Conservation (phyloP, 1,139 yeast genomes). For the Suhomyces chickasaworum region DNA sequence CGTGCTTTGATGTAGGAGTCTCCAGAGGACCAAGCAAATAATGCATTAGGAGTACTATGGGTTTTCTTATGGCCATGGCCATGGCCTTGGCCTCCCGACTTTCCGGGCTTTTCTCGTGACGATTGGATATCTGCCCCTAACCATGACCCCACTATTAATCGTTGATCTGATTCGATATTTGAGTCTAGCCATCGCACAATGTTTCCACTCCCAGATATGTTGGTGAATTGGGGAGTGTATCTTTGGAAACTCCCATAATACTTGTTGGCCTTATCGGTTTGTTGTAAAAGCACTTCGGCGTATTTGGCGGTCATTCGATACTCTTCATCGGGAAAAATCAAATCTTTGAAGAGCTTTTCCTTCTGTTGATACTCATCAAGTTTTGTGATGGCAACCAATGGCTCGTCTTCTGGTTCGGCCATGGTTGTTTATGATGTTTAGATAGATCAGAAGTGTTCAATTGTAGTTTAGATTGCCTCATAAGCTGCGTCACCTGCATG, state of each 20-base stretch:
- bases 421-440: conserved; percentile 4
- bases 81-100: too few species aligned
- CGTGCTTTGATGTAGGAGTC: conserved; percentile 42
- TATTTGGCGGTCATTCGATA: conserved; percentile 19
- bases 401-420: conserved; percentile 1
- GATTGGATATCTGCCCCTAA: conserved; percentile 19
- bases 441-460: too few species aligned
- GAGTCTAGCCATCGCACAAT: conserved; percentile 42
- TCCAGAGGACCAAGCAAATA: conserved; percentile 50
- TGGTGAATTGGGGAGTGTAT: conserved; percentile 38
- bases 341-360: conserved; percentile 4
- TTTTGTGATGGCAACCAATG: conserved; percentile 4
- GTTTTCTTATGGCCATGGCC: conserved; percentile 10
- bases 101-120: not conserved
- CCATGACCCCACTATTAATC: conserved; percentile 35
- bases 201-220: conserved; percentile 16
- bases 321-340: conserved; percentile 5
- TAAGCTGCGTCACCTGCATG: conserved; percentile 3
- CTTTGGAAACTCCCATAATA: conserved; percentile 40
- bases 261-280: conserved; percentile 33
- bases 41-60: conserved; percentile 31
- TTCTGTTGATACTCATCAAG: conserved; percentile 4
- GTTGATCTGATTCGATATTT: conserved; percentile 31
- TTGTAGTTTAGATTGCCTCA: not conserved
- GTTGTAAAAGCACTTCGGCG: conserved; percentile 42